Conservation (phyloP, 768 basidiomycete species). For the Mycena vulgaris region DNA sequence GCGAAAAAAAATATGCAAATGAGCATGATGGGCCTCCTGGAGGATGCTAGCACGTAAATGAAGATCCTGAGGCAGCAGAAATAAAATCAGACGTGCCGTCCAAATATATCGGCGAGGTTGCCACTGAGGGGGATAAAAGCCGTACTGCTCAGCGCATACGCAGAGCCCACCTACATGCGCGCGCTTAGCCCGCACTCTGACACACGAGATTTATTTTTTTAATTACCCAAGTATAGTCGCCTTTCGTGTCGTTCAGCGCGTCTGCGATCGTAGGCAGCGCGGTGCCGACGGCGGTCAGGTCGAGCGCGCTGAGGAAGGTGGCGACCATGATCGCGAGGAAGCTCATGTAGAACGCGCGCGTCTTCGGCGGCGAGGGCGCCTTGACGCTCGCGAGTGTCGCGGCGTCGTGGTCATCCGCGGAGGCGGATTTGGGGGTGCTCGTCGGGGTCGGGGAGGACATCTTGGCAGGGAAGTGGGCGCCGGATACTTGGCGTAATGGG, state of each 20-base stretch:
- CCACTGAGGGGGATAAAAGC: slow-evolving; percentile 58
- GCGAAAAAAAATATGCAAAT: slow-evolving; percentile 52
- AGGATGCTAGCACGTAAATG: not conserved
- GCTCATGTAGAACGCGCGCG: slow-evolving; percentile 38
- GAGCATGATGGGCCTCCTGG: slow-evolving; percentile 49
- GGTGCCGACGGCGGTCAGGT: slow-evolving; percentile 37
- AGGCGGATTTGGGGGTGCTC: not conserved
- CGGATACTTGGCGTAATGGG: no score
- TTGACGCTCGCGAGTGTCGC: not conserved
- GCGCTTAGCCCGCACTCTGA: no score
- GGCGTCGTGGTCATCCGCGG: slow-evolving; percentile 1
- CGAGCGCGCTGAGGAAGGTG: slow-evolving; percentile 34
- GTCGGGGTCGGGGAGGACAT: not conserved
- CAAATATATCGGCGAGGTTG: slow-evolving; percentile 51
- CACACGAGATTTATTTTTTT: no score
- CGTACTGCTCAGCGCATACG: slow-evolving; percentile 58
- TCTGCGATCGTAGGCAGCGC: slow-evolving; percentile 37
- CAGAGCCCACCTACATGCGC: slow-evolving; percentile 51
- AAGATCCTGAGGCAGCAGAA: not conserved
- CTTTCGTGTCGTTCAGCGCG: slow-evolving; percentile 37
- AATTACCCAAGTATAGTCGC: slow-evolving; percentile 38
- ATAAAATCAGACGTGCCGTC: slow-evolving; percentile 39
- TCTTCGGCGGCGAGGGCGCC: not conserved
- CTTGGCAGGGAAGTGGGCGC: not conserved
- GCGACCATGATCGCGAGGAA: slow-evolving; percentile 36